Evolutionary conservation across 768 basidiomycete species (phyloP), one percentile per base, ranked within the genome.

Genomic region (Austroboletus festivus): DNA sequence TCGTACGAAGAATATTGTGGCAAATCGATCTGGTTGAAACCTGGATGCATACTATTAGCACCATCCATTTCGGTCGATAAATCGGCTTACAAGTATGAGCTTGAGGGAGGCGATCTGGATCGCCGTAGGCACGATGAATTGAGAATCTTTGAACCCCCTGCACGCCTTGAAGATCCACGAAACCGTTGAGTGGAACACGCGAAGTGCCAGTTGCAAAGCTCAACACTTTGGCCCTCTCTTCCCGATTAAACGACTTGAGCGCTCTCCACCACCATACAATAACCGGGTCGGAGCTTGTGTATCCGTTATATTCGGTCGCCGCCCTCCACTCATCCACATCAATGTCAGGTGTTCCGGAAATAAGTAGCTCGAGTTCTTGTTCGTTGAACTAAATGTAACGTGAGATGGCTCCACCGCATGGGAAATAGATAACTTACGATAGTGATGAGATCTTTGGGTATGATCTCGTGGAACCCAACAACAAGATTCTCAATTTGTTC

Each of bases 221-320:
- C 48, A 99, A 76, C 38, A 99, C 91, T 68, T 96, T 93, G 26
- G 96, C 93, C 47, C 93, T 78, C 69, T 99, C 96, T 59, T 97
- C 94, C 28, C 95, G 88, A 56, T 89, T 92, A 73, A 97, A 97
- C 9, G 93, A 95, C 69, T 98, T 93, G 37, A 99, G 79, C 2
- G 95, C 95, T 55, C 96, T 81, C 96, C 96, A 99, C 88, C 93
- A 97, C 94, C 94, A 99, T 23, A 90, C 85, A 51, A 98, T 93
- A 60, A 95, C 93, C 6, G 95, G 91, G 65, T 99, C 94, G 3
- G 87, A 89, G 59, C 86, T 80, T 6, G 78, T 81, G 65, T 91
- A 93, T 40, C 90, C 89, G 53, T 86, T 90, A 70, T 93, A 92
- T 61, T 93, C 92, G 3, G 90, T 93, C 12, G 90, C 89, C 15